phyloP scores from a whole-genome alignment of 202 grass and related monocot genomes.

The Saccharum hybrid region DNA sequence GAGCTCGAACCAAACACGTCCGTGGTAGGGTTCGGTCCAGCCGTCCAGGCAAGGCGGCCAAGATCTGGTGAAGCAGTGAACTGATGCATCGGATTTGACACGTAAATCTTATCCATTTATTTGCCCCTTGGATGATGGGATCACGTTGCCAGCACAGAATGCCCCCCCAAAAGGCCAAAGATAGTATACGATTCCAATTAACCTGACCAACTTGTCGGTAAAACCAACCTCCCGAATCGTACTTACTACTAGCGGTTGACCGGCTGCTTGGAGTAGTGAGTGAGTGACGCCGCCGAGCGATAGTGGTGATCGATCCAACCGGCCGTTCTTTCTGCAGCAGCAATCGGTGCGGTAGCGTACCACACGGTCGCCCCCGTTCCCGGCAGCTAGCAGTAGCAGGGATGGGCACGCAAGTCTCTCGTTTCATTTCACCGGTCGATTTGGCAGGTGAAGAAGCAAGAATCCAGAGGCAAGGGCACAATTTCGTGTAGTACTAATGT shows the following conservation, averaged over 20 bases:
- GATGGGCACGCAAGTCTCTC: background rate
- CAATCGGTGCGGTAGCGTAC: background rate
- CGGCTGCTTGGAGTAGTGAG: no score
- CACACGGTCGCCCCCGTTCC: background rate
- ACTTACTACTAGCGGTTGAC: background rate
- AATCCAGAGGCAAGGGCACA: background rate
- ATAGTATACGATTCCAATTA: constrained; percentile 23
- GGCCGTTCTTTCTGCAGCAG: background rate
- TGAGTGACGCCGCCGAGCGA: background rate
- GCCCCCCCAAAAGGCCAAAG: background rate
- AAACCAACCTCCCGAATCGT: background rate
- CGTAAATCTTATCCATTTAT: constrained; percentile 5
- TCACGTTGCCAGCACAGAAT: background rate
- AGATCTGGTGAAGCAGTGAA: background rate
- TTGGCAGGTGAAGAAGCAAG: background rate
- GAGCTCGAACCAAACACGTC: no score
- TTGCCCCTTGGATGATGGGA: background rate
- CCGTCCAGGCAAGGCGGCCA: no score
- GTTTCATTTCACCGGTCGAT: background rate
- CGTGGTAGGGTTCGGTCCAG: no score
- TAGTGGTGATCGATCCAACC: background rate
- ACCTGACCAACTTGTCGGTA: constrained; percentile 31
- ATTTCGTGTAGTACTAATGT: background rate
- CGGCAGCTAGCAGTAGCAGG: background rate
- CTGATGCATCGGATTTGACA: background rate